Evolutionary conservation across 306 rosid genomes (phyloP).

Genomic region (Vachellia collinsii): DNA sequence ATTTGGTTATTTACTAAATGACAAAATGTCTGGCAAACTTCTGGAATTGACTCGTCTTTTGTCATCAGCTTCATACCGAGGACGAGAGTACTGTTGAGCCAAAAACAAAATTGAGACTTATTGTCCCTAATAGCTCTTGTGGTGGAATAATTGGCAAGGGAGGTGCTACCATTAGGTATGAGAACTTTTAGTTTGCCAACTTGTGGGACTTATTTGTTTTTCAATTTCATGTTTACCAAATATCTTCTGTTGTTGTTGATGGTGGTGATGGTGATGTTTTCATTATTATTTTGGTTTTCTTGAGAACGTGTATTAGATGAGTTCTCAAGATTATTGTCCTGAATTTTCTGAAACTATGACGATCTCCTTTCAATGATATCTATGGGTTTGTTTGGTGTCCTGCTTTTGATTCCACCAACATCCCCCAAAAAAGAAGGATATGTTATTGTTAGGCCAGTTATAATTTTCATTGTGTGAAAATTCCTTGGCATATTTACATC

Average conservation of each 20-base stretch:
- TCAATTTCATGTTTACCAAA: conserved; percentile 23
- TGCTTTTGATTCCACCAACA: neutral
- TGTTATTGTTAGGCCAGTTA: conserved; percentile 18
- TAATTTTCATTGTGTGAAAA: conserved; percentile 26
- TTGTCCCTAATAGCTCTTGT: conserved; percentile 96
- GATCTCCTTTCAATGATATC: neutral
- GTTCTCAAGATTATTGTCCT: conserved; percentile 14
- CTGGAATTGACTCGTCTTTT: conserved; percentile 34
- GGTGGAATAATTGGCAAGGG: conserved; percentile 99
- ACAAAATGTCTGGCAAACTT: conserved; percentile 27
- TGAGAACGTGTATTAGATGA: neutral
- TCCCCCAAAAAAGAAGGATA: neutral
- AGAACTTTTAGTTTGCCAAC: conserved; percentile 34
- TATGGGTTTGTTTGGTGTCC: conserved; percentile 21
- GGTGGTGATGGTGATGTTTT: too few species aligned
- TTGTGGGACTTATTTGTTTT: conserved; percentile 29
- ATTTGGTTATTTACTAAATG: conserved; percentile 30
- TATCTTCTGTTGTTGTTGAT: neutral
- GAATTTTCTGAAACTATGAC: neutral
- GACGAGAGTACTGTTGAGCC: conserved; percentile 86
- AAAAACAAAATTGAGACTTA: conserved; percentile 81
- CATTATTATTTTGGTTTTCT: neutral
- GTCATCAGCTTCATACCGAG: conserved; percentile 75
- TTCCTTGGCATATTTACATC: conserved; percentile 30
- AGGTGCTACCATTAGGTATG: conserved; percentile 95